A percentile compares a stretch with the other conserved stretches of the same genome.
Conservation (phyloP, 163 green algal genomes). For the Scenedesmus sp. region DNA sequence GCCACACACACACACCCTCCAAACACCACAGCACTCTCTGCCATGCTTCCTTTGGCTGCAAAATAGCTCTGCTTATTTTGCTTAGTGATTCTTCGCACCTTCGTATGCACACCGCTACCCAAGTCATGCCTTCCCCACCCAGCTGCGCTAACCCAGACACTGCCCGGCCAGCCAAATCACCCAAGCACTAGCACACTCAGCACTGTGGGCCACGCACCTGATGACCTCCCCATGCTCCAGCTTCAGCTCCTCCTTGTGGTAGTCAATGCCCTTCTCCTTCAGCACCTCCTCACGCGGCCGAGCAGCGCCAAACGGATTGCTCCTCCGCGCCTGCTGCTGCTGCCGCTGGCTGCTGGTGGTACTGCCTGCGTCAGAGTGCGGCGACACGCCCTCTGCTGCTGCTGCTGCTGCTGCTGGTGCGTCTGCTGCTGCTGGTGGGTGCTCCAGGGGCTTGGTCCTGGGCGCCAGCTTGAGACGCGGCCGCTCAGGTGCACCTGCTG, state of each 20-base stretch:
- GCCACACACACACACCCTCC: too few species aligned
- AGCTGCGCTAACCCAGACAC: too few species aligned
- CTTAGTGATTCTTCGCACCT: too few species aligned
- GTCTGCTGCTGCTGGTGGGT: background rate
- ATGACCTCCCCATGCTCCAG: conserved; percentile 73
- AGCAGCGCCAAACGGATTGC: conserved; percentile 85
- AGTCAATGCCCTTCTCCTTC: conserved; percentile 84
- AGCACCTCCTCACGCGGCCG: conserved; percentile 89
- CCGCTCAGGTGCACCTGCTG: conserved; percentile 62
- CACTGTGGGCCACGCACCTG: conserved; percentile 44
- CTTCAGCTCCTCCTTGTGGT: conserved; percentile 73
- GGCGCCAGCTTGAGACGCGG: conserved; percentile 80
- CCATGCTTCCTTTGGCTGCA: too few species aligned
- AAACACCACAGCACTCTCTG: too few species aligned
- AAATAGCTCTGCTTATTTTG: too few species aligned
- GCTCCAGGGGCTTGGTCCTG: conserved; percentile 68
- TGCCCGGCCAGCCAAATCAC: background rate
- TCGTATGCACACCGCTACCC: too few species aligned
- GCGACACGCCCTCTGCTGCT: background rate
- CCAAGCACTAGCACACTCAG: background rate
- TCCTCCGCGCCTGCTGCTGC: conserved; percentile 37
- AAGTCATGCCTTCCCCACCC: too few species aligned
- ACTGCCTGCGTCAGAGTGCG: background rate
- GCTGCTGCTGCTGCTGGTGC: background rate
- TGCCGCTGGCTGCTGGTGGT: conserved; percentile 24